phyloP scores from a whole-genome alignment of 2,329 filamentous ascomycete species.

The Alternaria burnsii region DNA sequence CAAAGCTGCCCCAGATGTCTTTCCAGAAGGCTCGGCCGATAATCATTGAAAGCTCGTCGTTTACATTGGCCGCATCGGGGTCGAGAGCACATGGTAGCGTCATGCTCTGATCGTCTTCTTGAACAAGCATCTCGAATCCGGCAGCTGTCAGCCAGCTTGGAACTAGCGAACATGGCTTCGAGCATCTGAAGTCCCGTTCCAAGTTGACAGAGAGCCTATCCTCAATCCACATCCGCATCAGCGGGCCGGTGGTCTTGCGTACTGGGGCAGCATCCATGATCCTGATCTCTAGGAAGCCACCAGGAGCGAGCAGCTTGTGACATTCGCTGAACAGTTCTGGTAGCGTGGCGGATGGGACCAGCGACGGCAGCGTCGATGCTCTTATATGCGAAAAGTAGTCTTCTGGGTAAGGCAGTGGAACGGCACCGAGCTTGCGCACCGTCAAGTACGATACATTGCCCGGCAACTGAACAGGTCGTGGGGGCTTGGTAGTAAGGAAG shows the following conservation, averaged over 20 bases:
- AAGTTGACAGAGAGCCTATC: slow-evolving; percentile 67
- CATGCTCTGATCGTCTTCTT: slow-evolving; percentile 34
- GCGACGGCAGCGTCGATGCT: slow-evolving; percentile 62
- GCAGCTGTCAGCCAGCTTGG: slow-evolving; percentile 67
- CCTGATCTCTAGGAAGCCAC: slow-evolving; percentile 66
- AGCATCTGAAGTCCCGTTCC: slow-evolving; percentile 66
- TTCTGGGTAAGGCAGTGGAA: slow-evolving; percentile 61
- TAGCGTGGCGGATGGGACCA: slow-evolving; percentile 66
- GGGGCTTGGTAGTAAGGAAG: slow-evolving; percentile 47
- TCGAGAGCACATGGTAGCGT: slow-evolving; percentile 45
- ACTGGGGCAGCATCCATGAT: slow-evolving; percentile 70
- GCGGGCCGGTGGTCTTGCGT: slow-evolving; percentile 64
- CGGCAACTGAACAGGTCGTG: slow-evolving; percentile 45
- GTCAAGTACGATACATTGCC: slow-evolving; percentile 42
- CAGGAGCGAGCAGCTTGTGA: slow-evolving; percentile 63
- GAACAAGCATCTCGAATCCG: slow-evolving; percentile 52
- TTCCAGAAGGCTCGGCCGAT: slow-evolving; percentile 50
- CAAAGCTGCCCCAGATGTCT: slow-evolving; percentile 50
- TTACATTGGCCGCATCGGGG: slow-evolving; percentile 25
- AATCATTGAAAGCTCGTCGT: slow-evolving; percentile 44
- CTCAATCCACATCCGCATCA: slow-evolving; percentile 69
- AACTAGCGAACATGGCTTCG: slow-evolving; percentile 66
- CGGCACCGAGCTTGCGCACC: slow-evolving; percentile 46
- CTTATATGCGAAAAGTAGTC: slow-evolving; percentile 50
- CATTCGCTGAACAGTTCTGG: slow-evolving; percentile 65